phyloP scores from a whole-genome alignment of 2,329 filamentous ascomycete species.

The Zalaria sp. region DNA sequence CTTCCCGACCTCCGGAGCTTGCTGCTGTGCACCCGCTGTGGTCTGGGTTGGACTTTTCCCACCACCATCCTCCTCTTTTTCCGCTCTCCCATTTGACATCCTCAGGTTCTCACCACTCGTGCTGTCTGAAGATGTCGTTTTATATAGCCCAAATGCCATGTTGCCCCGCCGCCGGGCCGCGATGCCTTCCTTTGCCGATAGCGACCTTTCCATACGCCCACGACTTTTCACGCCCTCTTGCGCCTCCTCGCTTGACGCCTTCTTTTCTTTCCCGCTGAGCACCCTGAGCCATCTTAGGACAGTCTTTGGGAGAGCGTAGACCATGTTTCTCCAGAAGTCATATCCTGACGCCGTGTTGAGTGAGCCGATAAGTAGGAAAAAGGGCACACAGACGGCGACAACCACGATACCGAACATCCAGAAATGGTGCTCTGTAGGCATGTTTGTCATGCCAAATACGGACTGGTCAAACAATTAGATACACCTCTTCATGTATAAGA shows the following conservation, averaged over 20 bases:
- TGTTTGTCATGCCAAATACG: constrained; percentile 33
- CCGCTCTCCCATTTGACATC: not conserved
- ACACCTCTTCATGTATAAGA: too few relatives aligned
- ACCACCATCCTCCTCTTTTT: not conserved
- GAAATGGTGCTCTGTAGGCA: constrained; percentile 21
- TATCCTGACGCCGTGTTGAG: constrained; percentile 27
- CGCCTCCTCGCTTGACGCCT: too few relatives aligned
- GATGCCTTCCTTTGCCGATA: not conserved
- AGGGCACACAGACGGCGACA: constrained; percentile 28
- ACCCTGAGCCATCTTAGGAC: too few relatives aligned
- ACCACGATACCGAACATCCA: constrained; percentile 27
- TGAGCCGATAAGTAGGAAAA: constrained; percentile 31
- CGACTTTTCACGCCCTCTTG: not conserved
- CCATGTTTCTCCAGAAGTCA: constrained; percentile 18
- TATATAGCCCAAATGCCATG: not conserved
- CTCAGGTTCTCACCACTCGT: not conserved
- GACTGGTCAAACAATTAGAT: not conserved
- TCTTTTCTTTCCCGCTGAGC: too few relatives aligned
- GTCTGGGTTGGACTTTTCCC: not conserved
- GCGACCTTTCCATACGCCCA: not conserved
- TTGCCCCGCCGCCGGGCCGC: not conserved
- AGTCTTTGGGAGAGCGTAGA: not conserved
- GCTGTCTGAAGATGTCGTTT: not conserved
- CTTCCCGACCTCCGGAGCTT: not conserved
- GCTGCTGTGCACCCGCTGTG: not conserved